Conservation (phyloP, 192 early-diverging fungal species). For the Backusella australiensis region DNA sequence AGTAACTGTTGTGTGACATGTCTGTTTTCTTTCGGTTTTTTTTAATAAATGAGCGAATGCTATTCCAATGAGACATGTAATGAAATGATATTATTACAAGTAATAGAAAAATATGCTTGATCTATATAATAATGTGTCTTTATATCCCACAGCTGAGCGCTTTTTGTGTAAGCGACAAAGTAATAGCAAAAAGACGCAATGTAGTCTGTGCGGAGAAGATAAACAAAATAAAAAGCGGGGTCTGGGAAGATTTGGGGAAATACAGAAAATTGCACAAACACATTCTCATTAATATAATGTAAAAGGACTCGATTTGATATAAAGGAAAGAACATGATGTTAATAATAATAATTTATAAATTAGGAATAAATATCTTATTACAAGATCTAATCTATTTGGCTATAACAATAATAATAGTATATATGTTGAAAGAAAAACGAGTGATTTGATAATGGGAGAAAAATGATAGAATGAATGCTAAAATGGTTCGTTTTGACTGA, state of each 20-base stretch:
- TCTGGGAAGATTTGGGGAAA: conserved; percentile 1
- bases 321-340: too few relatives aligned
- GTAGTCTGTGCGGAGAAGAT: conserved; percentile 2
- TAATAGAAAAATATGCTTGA: not conserved
- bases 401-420: not conserved
- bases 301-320: not conserved
- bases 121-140: not conserved
- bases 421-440: not conserved
- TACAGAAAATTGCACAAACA: not conserved
- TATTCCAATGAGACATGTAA: not conserved
- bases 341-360: not conserved
- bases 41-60: not conserved
- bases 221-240: conserved; percentile 1
- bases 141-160: not conserved
- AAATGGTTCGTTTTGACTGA: not conserved
- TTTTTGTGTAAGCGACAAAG: not conserved
- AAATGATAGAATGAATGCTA: conserved; percentile 6
- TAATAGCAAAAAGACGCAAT: not conserved
- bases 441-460: not conserved
- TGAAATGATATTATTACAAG: not conserved
- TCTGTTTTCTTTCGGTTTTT: not conserved
- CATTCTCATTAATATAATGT: not conserved
- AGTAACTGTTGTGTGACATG: not conserved
- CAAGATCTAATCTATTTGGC: not conserved
- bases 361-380: not conserved